Evolutionary conservation across 371 early-diverging fungal species (phyloP).

Genomic region (Circinella umbellata): DNA sequence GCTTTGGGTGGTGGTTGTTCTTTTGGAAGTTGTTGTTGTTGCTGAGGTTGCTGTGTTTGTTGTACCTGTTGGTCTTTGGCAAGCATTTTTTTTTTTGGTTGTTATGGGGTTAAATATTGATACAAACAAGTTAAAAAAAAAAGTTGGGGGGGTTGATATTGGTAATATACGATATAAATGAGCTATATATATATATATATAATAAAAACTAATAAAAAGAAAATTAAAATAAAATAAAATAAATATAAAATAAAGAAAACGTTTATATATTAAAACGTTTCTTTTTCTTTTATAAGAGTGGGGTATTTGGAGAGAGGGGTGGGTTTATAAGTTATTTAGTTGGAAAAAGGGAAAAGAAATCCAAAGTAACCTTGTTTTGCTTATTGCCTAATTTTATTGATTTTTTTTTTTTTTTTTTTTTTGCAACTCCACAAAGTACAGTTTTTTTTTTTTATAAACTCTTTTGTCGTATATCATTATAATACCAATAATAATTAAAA

Average conservation of each 20-base stretch:
- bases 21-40: slow-evolving; percentile 19
- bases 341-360: slow-evolving; percentile 15
- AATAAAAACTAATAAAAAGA: slow-evolving; percentile 1
- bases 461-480: too few relatives aligned
- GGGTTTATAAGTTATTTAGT: slow-evolving; percentile 4
- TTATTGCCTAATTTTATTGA: slow-evolving; percentile 9
- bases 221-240: slow-evolving; percentile 4
- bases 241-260: slow-evolving; percentile 1
- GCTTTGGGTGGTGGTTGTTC: slow-evolving; percentile 27
- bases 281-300: background rate
- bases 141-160: background rate
- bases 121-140: background rate
- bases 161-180: background rate
- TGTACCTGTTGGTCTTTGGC: slow-evolving; percentile 18
- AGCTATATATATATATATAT: slow-evolving; percentile 9
- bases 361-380: slow-evolving; percentile 17
- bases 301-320: slow-evolving; percentile 21
- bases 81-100: slow-evolving; percentile 14
- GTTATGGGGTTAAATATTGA: background rate
- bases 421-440: slow-evolving; percentile 16
- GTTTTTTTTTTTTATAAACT: too few relatives aligned
- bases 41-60: background rate
- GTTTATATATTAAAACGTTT: background rate
- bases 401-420: background rate
- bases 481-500: too few relatives aligned